A percentile compares a stretch with the other conserved stretches of the same genome.
Conservation (phyloP, 192 early-diverging fungal species). For the Mortierella hygrophila region DNA sequence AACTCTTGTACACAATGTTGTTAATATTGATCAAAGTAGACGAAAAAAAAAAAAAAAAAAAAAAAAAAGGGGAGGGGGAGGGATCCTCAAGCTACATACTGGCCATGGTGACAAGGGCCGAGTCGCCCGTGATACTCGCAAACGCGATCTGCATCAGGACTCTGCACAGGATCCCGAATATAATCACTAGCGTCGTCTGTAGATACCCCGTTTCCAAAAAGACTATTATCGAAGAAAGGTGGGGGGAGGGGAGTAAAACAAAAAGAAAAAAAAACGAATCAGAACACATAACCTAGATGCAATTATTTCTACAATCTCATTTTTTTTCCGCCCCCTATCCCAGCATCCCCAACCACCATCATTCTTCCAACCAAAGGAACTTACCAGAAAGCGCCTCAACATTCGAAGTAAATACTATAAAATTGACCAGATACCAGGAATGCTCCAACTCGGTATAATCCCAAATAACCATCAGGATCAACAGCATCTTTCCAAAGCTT, state of each 20-base stretch:
- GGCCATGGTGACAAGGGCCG: slow-evolving; percentile 35
- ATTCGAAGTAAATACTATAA: slow-evolving; percentile 82
- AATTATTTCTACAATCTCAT: background rate
- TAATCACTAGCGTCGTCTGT: slow-evolving; percentile 59
- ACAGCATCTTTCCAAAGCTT: slow-evolving; percentile 88
- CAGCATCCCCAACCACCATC: no score
- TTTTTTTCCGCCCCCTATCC: slow-evolving; percentile 22
- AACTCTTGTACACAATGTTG: background rate
- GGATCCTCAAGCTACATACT: slow-evolving; percentile 22
- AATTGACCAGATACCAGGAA: slow-evolving; percentile 80
- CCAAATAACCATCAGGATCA: slow-evolving; percentile 93
- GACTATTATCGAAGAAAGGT: slow-evolving; percentile 32
- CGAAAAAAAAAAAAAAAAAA: no score
- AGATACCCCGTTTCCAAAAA: slow-evolving; percentile 64
- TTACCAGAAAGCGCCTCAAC: slow-evolving; percentile 71
- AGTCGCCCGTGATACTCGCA: slow-evolving; percentile 50
- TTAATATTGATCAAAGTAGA: no score
- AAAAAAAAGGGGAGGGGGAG: no score
- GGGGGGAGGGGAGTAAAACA: background rate
- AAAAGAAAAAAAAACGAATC: slow-evolving; percentile 6
- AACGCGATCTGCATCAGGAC: slow-evolving; percentile 64
- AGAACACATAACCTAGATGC: no score
- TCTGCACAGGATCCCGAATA: slow-evolving; percentile 59
- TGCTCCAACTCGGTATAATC: slow-evolving; percentile 87
- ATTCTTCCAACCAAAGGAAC: background rate